Percentiles rank a stretch among this genome's conserved stretches.
Conservation (phyloP, 345 rosid genomes). For the Pugionium dolabratum region DNA sequence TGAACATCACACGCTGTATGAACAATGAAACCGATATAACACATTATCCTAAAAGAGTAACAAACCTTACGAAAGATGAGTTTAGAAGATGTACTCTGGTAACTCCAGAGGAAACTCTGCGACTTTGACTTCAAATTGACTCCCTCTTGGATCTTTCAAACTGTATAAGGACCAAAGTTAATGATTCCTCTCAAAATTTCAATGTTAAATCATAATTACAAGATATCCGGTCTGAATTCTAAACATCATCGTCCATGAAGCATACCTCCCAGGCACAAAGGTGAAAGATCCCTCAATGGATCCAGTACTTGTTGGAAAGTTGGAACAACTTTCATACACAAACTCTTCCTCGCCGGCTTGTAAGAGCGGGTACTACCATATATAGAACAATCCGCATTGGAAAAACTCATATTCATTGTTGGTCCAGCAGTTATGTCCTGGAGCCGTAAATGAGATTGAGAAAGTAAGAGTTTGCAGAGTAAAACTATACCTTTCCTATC, state of each 20-base stretch:
- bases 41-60: conserved; percentile 6
- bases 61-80: conserved; percentile 14
- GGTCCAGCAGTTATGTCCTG: background rate
- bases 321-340: conserved; percentile 65
- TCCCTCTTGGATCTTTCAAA: conserved; percentile 57
- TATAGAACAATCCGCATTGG: conserved; percentile 8
- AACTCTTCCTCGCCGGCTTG: conserved; percentile 65
- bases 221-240: background rate
- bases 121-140: conserved; percentile 63
- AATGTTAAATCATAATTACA: background rate
- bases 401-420: background rate
- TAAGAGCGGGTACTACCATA: conserved; percentile 61
- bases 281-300: conserved; percentile 78
- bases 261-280: conserved; percentile 88
- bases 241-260: background rate
- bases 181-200: background rate
- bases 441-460: too few species aligned
- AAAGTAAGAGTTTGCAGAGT: background rate
- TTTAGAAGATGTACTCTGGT: conserved; percentile 72
- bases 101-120: conserved; percentile 53
- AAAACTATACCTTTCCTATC: conserved; percentile 55
- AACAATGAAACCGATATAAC: background rate
- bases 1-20: conserved; percentile 14
- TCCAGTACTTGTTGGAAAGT: conserved; percentile 46
- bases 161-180: conserved; percentile 38